Percentiles rank a stretch among this genome's conserved stretches.
phyloP scores from a whole-genome alignment of 805 yeast species.

The Tetrapisispora pingtungensis region DNA sequence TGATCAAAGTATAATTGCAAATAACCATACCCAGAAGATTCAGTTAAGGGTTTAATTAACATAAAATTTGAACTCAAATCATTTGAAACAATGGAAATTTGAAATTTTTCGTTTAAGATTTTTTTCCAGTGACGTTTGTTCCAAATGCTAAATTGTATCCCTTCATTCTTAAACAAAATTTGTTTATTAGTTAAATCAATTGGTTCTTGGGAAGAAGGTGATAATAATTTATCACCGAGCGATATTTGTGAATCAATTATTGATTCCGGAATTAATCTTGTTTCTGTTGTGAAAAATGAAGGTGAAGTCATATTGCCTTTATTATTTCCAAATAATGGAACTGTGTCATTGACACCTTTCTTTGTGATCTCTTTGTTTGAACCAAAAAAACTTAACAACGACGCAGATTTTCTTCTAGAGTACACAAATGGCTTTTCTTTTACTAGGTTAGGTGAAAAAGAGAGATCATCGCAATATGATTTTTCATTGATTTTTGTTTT shows the following conservation, averaged over 20 bases:
- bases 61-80: neutral
- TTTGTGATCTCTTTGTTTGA: conserved; percentile 10
- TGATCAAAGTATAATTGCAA: conserved; percentile 6
- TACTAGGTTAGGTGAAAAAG: no score
- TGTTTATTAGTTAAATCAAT: neutral
- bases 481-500: neutral
- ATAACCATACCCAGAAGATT: neutral
- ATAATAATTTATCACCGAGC: neutral
- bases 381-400: conserved; percentile 22
- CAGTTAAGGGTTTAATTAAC: neutral
- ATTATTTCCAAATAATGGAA: neutral
- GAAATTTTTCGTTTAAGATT: neutral
- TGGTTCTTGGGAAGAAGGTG: neutral
- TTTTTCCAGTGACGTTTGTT: neutral
- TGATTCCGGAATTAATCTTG: neutral
- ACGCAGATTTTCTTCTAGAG: conserved; percentile 15
- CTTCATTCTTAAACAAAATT: neutral
- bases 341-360: conserved; percentile 9
- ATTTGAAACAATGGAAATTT: neutral
- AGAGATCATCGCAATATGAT: no score
- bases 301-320: neutral
- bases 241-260: no score
- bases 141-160: neutral
- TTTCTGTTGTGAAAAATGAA: neutral
- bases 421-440: neutral